Conservation (phyloP, 257 asterid genomes). For the Nicotiana noctiflora region DNA sequence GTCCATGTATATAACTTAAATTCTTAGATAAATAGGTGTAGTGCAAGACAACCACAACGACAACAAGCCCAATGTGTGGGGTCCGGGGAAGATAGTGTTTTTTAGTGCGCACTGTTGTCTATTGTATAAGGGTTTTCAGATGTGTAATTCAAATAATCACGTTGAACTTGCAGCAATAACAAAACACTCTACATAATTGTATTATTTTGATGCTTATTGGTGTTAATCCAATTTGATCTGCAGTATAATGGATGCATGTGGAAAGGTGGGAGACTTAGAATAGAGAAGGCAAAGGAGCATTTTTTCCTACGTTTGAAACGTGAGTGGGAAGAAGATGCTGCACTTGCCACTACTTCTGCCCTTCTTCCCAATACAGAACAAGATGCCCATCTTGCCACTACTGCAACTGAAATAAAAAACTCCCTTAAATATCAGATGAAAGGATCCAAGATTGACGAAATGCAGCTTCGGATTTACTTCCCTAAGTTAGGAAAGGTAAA, state of each 20-base stretch:
- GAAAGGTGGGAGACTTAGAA: constrained; percentile 85
- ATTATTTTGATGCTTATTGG: background rate
- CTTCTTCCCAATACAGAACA: constrained; percentile 25
- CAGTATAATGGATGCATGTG: constrained; percentile 95
- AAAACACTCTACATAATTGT: background rate
- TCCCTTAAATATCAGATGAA: constrained; percentile 30
- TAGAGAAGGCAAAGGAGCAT: constrained; percentile 87
- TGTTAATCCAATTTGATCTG: constrained; percentile 12
- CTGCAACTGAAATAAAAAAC: constrained; percentile 25
- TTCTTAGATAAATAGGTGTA: no score
- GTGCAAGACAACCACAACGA: no score
- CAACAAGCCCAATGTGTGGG: no score
- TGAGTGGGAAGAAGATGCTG: constrained; percentile 76
- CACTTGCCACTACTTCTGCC: constrained; percentile 28
- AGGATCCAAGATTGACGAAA: constrained; percentile 32
- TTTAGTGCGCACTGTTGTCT: background rate
- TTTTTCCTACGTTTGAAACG: constrained; percentile 46
- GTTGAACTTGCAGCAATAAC: background rate
- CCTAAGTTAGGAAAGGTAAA: constrained; percentile 78
- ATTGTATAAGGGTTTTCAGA: background rate
- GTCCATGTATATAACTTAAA: no score
- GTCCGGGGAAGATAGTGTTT: no score
- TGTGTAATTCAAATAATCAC: background rate
- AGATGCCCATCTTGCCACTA: constrained; percentile 32
- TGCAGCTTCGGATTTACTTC: constrained; percentile 59